Conservation (phyloP, 106 monocot genomes). For the Triglochin maritima region DNA sequence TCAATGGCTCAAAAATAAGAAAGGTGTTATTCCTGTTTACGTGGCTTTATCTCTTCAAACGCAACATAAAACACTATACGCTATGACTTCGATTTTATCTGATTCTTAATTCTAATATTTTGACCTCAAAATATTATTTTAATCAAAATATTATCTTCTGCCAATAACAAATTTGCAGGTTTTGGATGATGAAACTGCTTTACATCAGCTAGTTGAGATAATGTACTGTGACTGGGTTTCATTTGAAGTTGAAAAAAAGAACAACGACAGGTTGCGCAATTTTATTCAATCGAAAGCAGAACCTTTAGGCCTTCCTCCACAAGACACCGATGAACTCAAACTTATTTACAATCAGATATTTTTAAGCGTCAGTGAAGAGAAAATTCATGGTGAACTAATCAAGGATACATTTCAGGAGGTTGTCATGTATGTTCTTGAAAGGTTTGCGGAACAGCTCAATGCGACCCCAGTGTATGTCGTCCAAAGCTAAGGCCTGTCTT, state of each 20-base stretch:
- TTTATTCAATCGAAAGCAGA: slow-evolving; percentile 28
- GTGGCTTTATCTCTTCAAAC: too few species aligned
- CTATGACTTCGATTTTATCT: too few species aligned
- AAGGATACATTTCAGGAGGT: slow-evolving; percentile 20
- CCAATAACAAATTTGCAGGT: slow-evolving; percentile 13
- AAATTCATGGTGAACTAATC: slow-evolving; percentile 9
- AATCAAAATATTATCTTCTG: too few species aligned
- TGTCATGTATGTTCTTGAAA: slow-evolving; percentile 23
- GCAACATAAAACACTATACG: too few species aligned
- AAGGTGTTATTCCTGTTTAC: slow-evolving; percentile 15
- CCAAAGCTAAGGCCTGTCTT: slow-evolving; percentile 19
- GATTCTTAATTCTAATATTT: too few species aligned
- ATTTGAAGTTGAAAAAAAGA: slow-evolving; percentile 5
- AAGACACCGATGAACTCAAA: slow-evolving; percentile 27
- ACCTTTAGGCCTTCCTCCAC: slow-evolving; percentile 31
- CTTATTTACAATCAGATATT: slow-evolving; percentile 39
- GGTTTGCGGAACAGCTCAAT: slow-evolving; percentile 30
- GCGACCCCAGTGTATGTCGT: slow-evolving; percentile 33
- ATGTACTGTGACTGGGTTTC: slow-evolving; percentile 26
- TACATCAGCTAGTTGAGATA: slow-evolving; percentile 14
- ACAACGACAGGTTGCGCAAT: slow-evolving; percentile 14
- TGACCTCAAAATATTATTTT: too few species aligned
- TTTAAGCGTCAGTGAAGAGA: slow-evolving; percentile 10
- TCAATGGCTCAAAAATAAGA: slow-evolving; percentile 38
- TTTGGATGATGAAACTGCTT: slow-evolving; percentile 18